Evolutionary conservation across 2,329 filamentous ascomycete species (phyloP), one percentile per base, ranked within the genome.

Genomic region (Metarhizium robertsii): DNA sequence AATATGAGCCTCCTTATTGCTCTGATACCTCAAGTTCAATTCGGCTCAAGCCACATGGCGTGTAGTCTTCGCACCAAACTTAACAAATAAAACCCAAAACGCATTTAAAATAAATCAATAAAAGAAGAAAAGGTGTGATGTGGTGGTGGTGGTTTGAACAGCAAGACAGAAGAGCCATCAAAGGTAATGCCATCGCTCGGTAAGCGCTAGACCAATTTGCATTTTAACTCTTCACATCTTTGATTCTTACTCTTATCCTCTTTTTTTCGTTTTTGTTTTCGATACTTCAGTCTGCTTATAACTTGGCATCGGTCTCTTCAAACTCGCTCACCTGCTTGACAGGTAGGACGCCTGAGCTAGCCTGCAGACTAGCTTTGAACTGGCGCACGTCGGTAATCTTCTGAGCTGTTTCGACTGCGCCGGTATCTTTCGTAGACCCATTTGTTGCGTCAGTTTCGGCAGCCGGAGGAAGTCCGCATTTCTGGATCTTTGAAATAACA

Each of bases 291-390:
- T 20, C 18, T n/a, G 45, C 32, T 60, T 56, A 92, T 56, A 96
- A 78, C 75, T 96, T 96, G 14, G 88, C 74, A 60, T 89, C 90
- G 57, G 86, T 76, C 57, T 96, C 92, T 68, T 96, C 88, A 70
- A 92, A 97, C 65, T 91, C 88, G 59, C 79, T 86, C 55, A 97
- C 70, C 61, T 94, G 87, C 65, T 81, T 85, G 34, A 88, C 81
- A 0, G 92, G 82, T 58, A 79, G 79, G 2, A 91, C 83, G 1
- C 89, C 92, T 25, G 80, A 78, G 60, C 85, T 94, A 32, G 90
- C 80, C 57, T 81, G 75, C 63, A 96, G 76, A 14, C 82, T 77
- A 0, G 88, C 84, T 77, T 94, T 95, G 79, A 87, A 96, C 34
- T 81, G 79, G 58, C 87, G 79, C 3, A 96, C 86, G 66, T 95